Conservation (phyloP, 2,329 filamentous ascomycete species). For the Diaporthe ilicicola region DNA sequence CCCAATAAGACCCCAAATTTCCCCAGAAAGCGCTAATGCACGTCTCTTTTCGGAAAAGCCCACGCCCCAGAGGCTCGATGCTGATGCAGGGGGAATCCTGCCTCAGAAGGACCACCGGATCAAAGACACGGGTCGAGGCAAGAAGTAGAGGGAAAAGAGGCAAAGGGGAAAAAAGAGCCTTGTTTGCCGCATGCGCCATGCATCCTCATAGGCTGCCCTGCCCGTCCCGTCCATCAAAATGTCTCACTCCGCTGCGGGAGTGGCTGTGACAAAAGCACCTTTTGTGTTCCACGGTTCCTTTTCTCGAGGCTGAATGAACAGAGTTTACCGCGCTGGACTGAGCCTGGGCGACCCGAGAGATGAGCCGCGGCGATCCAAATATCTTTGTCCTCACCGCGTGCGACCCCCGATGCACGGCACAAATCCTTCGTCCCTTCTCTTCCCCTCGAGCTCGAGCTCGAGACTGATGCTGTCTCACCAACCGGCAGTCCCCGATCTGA, state of each 20-base stretch:
- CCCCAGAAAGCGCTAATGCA: slow-evolving; percentile 28
- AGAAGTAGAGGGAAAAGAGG: not conserved
- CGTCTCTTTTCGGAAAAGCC: not conserved
- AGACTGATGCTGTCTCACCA: slow-evolving; percentile 10
- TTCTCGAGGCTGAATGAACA: not conserved
- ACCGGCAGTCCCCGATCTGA: slow-evolving; percentile 15
- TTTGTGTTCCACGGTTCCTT: slow-evolving; percentile 1
- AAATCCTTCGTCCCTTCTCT: not conserved
- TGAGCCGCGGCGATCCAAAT: slow-evolving; percentile 25
- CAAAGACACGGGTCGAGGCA: slow-evolving; percentile 8
- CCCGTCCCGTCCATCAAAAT: slow-evolving; percentile 18
- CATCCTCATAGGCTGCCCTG: slow-evolving; percentile 20
- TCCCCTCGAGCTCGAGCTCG: not conserved
- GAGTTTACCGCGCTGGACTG: not conserved
- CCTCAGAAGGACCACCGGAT: slow-evolving; percentile 9
- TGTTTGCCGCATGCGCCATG: not conserved
- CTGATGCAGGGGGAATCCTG: slow-evolving; percentile 17
- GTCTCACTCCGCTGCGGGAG: slow-evolving; percentile 21
- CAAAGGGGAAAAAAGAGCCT: not conserved
- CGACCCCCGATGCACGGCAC: slow-evolving; percentile 9
- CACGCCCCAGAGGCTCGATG: not conserved
- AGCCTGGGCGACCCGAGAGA: not conserved
- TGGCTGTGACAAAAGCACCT: slow-evolving; percentile 7
- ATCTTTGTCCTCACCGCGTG: slow-evolving; percentile 4
- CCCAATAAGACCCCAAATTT: slow-evolving; percentile 24